Evolutionary conservation across 331 rosid genomes (phyloP).

Genomic region (Quercus phellos): DNA sequence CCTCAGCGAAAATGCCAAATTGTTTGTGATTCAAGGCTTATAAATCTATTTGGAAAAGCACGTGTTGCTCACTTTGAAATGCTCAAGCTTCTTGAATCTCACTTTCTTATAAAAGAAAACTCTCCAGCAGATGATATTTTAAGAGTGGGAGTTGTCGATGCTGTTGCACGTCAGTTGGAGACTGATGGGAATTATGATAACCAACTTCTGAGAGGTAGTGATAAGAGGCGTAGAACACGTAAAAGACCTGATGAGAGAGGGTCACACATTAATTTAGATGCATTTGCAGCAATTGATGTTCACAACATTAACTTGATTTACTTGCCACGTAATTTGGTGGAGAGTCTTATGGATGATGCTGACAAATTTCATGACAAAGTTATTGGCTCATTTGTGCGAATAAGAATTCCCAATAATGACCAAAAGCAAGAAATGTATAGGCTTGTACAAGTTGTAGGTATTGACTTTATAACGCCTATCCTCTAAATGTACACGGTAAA

Average conservation of each 20-base stretch:
- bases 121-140: slow-evolving; percentile 25
- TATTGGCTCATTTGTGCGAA: slow-evolving; percentile 87
- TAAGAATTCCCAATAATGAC: slow-evolving; percentile 60
- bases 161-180: slow-evolving; percentile 43
- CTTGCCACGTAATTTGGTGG: slow-evolving; percentile 65
- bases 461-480: slow-evolving; percentile 8
- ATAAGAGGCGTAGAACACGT: slow-evolving; percentile 46
- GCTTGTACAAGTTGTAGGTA: slow-evolving; percentile 96
- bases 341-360: slow-evolving; percentile 50
- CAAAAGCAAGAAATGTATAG: slow-evolving; percentile 80
- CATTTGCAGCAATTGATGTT: slow-evolving; percentile 72
- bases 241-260: slow-evolving; percentile 42
- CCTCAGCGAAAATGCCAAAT: slow-evolving; percentile 66
- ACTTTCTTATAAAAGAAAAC: slow-evolving; percentile 50
- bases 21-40: slow-evolving; percentile 73
- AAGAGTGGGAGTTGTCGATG: slow-evolving; percentile 35
- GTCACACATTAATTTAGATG: slow-evolving; percentile 43
- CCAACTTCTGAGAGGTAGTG: slow-evolving; percentile 38
- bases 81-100: slow-evolving; percentile 80
- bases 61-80: slow-evolving; percentile 70
- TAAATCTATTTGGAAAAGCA: slow-evolving; percentile 64
- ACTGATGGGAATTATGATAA: slow-evolving; percentile 33
- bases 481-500: neutral
- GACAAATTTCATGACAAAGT: slow-evolving; percentile 64
- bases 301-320: slow-evolving; percentile 79